These are phyloP conservation scores for Hirschfeldia incana DNA, from an alignment of 345 rosid species.

Conservation along the genomic window DNA sequence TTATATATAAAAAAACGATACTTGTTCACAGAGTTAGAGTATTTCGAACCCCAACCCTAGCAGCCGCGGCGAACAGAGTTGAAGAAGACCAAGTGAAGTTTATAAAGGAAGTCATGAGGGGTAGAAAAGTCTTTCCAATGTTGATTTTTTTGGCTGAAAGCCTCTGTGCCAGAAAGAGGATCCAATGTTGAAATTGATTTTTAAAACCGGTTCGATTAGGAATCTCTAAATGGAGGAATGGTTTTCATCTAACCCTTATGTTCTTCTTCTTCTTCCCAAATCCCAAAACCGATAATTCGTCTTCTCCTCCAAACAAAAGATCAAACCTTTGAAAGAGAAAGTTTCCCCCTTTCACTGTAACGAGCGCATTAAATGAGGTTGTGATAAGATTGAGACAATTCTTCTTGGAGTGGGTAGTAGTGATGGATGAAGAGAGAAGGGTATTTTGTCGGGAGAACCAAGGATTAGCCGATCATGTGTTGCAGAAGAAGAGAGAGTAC, in stretches of 20 bases:
- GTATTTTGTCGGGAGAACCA: conserved; percentile 61
- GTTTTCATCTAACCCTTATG: background rate
- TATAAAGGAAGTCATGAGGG: background rate
- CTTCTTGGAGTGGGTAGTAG: background rate
- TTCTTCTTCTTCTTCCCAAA: background rate
- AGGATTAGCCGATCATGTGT: conserved; percentile 56
- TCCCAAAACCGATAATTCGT: background rate
- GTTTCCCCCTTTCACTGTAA: background rate
- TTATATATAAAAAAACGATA: background rate
- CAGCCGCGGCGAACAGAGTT: background rate
- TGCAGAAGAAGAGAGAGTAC: conserved; percentile 68
- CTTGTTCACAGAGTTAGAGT: background rate
- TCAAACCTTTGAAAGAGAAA: background rate
- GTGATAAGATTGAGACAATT: background rate
- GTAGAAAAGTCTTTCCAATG: conserved; percentile 6
- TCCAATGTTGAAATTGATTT: background rate
- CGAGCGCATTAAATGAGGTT: background rate
- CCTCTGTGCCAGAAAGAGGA: background rate
- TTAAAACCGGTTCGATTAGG: background rate
- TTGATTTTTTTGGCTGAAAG: background rate
- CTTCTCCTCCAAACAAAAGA: background rate
- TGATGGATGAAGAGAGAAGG: conserved; percentile 57
- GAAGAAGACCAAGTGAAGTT: background rate
- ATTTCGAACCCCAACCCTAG: background rate
- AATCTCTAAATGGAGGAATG: background rate